A percentile compares a stretch with the other conserved stretches of the same genome.
Evolutionary conservation across 345 rosid genomes (phyloP).

Genomic region (Dimocarpus longan): DNA sequence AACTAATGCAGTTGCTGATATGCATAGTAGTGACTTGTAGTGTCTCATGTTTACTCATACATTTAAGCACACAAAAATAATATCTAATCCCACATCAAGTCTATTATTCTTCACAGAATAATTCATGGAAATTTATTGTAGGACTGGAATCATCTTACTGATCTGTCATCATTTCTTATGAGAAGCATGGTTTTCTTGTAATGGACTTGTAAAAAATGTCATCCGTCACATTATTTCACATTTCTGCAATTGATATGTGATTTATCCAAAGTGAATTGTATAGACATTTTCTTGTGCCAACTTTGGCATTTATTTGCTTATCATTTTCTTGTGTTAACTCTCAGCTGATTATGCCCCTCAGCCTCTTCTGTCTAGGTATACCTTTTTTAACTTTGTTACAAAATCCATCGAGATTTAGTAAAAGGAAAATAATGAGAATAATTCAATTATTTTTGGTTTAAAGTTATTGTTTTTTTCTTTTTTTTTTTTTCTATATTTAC

Average conservation of each 20-base stretch:
- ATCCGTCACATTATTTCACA: neutral
- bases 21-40: neutral
- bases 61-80: neutral
- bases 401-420: neutral
- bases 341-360: neutral
- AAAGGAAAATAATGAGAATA: neutral
- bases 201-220: constrained; percentile 1
- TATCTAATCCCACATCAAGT: neutral
- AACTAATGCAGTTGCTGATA: neutral
- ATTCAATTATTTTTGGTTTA: neutral
- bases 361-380: neutral
- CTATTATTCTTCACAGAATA: neutral
- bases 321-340: neutral
- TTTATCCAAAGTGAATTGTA: constrained; percentile 3
- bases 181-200: constrained; percentile 11
- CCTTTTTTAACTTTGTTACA: neutral
- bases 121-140: neutral
- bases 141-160: neutral
- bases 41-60: neutral
- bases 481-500: neutral
- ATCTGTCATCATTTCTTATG: neutral
- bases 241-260: constrained; percentile 3
- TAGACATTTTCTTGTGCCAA: neutral
- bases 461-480: no score
- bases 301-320: neutral